Base-by-base conservation (phyloP, 352 stramenopile species). In the Globisporangium lucens region DNA sequence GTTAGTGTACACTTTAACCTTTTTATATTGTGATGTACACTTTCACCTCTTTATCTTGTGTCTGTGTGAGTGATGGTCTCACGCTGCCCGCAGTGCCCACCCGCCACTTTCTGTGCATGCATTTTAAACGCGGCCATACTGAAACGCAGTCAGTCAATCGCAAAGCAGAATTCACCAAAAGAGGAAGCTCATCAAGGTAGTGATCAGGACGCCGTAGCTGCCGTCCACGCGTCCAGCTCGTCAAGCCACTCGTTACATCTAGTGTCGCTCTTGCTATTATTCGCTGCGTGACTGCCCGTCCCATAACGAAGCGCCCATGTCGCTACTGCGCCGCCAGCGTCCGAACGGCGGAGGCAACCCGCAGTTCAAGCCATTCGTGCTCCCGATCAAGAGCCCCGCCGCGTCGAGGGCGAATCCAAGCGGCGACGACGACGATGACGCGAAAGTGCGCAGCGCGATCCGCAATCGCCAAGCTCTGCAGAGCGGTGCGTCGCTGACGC, bases 341-440 rank as follows among this genome's bases (percentile, higher is more conserved):
- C 61, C 60, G 12, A 63, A 22, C 46, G 49, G 30, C 5, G 55
- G 63, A 60, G 65, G 51, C 30, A 64, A 64, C 13, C 35, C 74
- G 52, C 79, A 85, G 49, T 93, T 89, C 79, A 94, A 94, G 68
- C 86, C 80, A 20, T 94, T 94, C 59, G 83, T 94, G 61, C 74
- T 89, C 52, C 86, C 86, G 0, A 59, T 89, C 20, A 94, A 90
- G 66, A 73, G 52, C 41, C 15, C 35, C 12, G 22, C 10, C 0
- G 24, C 8, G 2, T n/a, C 2, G 35, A 62, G 36, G 30, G 4
- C 12, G 22, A 47, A 24, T n/a, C 29, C 17, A 30, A 35, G 8
- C 13, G 30, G 56, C 10, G 38, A 68, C 1, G 46, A 67, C 27
- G 70, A 68, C 10, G 73, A 76, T 33, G 79, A 83, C 66, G 72